phyloP scores from a whole-genome alignment of 352 stramenopile species.

The Phytopythium aichiense region DNA sequence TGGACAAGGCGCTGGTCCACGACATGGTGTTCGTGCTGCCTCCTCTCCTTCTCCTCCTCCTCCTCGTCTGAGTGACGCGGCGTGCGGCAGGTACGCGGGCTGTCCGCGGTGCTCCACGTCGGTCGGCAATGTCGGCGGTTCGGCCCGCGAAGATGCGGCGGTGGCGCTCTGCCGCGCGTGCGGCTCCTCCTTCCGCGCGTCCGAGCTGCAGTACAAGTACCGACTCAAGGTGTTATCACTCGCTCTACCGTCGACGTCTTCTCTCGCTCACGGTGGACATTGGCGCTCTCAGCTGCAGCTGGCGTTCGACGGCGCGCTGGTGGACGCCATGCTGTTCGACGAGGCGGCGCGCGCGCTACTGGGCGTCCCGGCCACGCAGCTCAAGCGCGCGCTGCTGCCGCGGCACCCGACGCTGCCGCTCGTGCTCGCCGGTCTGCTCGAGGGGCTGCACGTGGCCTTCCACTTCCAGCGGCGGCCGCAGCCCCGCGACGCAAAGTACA shows the following conservation, averaged over 20 bases:
- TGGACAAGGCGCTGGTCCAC: conserved; percentile 40
- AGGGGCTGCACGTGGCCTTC: conserved; percentile 48
- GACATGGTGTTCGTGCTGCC: conserved; percentile 44
- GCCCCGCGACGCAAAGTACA: conserved; percentile 13
- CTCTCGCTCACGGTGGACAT: neutral
- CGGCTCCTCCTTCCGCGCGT: conserved; percentile 7
- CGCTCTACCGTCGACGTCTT: neutral
- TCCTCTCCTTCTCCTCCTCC: neutral
- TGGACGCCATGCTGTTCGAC: conserved; percentile 49
- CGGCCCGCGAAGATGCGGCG: conserved; percentile 5
- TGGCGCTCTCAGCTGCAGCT: conserved; percentile 27
- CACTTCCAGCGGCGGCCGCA: conserved; percentile 23
- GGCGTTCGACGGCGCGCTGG: conserved; percentile 21
- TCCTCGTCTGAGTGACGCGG: neutral
- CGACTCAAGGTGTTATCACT: conserved; percentile 30
- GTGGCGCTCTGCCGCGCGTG: conserved; percentile 30
- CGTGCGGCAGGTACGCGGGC: conserved; percentile 33
- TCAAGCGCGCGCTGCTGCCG: conserved; percentile 24
- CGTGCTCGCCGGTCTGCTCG: conserved; percentile 45
- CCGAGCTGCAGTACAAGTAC: conserved; percentile 44
- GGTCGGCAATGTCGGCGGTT: conserved; percentile 12
- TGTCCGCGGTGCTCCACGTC: conserved; percentile 47
- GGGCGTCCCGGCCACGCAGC: conserved; percentile 21
- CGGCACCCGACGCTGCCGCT: conserved; percentile 36
- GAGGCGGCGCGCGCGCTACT: conserved; percentile 36